These are phyloP conservation scores for Chionographis japonica DNA, from an alignment of 106 monocot genomes.

Conservation along the genomic window DNA sequence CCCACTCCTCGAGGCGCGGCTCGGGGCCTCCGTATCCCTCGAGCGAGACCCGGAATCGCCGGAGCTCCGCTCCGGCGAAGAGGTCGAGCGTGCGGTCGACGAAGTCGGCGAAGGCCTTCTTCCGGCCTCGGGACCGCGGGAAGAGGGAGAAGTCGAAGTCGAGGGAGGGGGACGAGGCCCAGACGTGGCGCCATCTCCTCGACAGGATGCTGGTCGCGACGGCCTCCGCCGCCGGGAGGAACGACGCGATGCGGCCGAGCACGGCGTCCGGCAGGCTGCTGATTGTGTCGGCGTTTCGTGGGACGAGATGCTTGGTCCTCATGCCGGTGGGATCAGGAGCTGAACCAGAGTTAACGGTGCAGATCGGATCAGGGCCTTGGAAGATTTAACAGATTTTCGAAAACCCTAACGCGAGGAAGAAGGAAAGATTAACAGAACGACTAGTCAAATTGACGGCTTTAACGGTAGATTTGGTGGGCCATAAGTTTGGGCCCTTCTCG, in stretches of 20 bases:
- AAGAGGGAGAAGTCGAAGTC: slow-evolving; percentile 20
- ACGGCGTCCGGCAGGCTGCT: slow-evolving; percentile 7
- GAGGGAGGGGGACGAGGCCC: slow-evolving; percentile 2
- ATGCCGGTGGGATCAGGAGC: background rate
- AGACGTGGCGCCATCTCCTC: slow-evolving; percentile 13
- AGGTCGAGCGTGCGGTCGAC: background rate
- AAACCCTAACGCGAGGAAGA: no score
- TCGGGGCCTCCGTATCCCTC: slow-evolving; percentile 10
- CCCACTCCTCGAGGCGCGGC: slow-evolving; percentile 8
- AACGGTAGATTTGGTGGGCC: no score
- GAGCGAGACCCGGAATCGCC: slow-evolving; percentile 7
- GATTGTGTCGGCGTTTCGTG: slow-evolving; percentile 1
- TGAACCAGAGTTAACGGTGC: no score
- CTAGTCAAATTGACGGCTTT: no score
- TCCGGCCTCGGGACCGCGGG: background rate
- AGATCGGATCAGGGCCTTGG: no score
- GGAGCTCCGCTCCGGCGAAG: background rate
- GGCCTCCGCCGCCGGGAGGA: slow-evolving; percentile 2
- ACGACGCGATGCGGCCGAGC: slow-evolving; percentile 13
- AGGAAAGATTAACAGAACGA: no score
- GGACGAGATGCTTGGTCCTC: slow-evolving; percentile 3
- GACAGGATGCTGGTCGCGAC: slow-evolving; percentile 15
- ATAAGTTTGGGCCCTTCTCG: no score
- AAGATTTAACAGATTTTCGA: no score
- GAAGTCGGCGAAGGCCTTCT: slow-evolving; percentile 1